Evolutionary conservation across 106 monocot genomes (phyloP).

Genomic region (Posidonia australis): DNA sequence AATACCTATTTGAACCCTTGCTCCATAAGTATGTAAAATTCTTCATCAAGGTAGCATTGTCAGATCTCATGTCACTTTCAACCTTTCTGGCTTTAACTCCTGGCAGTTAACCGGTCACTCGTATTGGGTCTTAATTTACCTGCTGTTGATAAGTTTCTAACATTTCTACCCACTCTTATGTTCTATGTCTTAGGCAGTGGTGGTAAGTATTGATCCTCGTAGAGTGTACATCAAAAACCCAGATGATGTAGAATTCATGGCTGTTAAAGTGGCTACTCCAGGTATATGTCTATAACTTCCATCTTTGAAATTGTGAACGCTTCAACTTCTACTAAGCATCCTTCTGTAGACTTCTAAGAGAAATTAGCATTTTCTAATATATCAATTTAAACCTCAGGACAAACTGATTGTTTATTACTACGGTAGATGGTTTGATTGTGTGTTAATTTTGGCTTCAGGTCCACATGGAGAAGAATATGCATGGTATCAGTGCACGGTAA

Average conservation of each 20-base stretch:
- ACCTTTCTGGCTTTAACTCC: background rate
- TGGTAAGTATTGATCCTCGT: slow-evolving; percentile 95
- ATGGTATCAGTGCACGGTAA: slow-evolving; percentile 98
- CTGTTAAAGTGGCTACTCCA: slow-evolving; percentile 50
- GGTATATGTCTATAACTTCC: slow-evolving; percentile 24
- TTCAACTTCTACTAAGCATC: no score
- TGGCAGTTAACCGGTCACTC: no score
- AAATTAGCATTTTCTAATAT: background rate
- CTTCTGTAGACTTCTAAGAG: background rate
- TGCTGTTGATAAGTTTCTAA: background rate
- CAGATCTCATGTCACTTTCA: background rate
- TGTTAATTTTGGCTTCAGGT: slow-evolving; percentile 35
- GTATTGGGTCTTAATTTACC: no score
- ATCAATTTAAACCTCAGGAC: no score
- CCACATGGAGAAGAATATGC: slow-evolving; percentile 91
- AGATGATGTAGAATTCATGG: slow-evolving; percentile 69
- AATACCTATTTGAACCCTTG: background rate
- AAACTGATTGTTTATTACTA: background rate
- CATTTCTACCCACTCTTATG: background rate
- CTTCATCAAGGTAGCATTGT: background rate
- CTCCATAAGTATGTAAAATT: background rate
- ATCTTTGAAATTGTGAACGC: no score
- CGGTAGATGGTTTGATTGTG: background rate
- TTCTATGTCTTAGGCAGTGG: slow-evolving; percentile 59
- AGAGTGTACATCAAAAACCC: slow-evolving; percentile 69